Evolutionary conservation across 1,284 basidiomycete genomes (phyloP).

Genomic region (Schizophyllum amplum): DNA sequence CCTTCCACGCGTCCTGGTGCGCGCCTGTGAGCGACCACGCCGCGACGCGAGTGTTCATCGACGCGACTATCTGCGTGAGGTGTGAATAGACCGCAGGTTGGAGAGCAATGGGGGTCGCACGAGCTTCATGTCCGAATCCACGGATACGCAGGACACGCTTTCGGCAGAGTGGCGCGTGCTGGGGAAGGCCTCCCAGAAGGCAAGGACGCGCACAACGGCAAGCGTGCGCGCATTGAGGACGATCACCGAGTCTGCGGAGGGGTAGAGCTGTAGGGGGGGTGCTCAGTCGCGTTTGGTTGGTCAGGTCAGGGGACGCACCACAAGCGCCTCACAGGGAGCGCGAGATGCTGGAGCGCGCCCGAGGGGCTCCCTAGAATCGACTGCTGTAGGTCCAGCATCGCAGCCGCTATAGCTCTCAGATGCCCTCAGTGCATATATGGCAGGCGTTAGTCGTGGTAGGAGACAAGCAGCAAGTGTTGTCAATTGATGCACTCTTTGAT

Average conservation of each 20-base stretch:
- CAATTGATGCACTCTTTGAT: neutral
- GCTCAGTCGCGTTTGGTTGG: constrained; percentile 8
- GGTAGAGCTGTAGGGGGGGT: constrained; percentile 45
- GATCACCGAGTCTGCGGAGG: constrained; percentile 59
- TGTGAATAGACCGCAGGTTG: neutral
- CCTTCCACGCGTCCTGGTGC: constrained; percentile 54
- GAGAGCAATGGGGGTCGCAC: constrained; percentile 34
- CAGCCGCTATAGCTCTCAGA: neutral
- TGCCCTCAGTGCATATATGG: neutral
- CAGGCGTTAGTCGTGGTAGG: neutral
- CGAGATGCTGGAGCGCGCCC: constrained; percentile 47
- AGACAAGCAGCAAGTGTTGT: no score
- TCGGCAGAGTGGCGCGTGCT: constrained; percentile 35
- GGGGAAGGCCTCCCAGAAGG: constrained; percentile 73
- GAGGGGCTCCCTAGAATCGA: constrained; percentile 51
- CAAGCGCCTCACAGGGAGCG: constrained; percentile 43
- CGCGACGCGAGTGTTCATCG: constrained; percentile 56
- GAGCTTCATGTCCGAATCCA: constrained; percentile 71
- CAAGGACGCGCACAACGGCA: constrained; percentile 53
- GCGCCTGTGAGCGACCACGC: constrained; percentile 66
- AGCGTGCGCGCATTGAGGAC: constrained; percentile 61
- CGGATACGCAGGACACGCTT: constrained; percentile 50
- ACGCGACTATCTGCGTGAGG: constrained; percentile 54
- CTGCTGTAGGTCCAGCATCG: constrained; percentile 53
- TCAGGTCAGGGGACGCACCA: constrained; percentile 30